phyloP scores from a whole-genome alignment of 1,284 basidiomycete genomes.

The Tylopilus sp. region DNA sequence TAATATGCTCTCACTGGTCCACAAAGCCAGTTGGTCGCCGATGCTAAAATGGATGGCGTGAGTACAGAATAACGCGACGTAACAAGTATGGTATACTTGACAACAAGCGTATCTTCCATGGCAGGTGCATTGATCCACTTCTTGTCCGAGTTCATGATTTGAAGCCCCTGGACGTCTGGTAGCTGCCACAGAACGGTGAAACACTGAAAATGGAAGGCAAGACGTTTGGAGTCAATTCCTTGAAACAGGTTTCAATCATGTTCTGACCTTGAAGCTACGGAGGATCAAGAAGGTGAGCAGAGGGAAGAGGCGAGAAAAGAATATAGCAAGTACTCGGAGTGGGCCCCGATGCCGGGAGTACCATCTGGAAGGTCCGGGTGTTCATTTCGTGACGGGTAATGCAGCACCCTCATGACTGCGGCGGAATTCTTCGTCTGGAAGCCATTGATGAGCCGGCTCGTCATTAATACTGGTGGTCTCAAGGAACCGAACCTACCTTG shows the following conservation, averaged over 20 bases:
- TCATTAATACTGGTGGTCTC: not conserved
- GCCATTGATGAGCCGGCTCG: not conserved
- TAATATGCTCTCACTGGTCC: slow-evolving; percentile 76
- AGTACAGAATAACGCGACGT: too few species aligned
- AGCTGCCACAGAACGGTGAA: slow-evolving; percentile 92
- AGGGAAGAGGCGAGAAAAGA: slow-evolving; percentile 30
- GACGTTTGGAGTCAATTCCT: not conserved
- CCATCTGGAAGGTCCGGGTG: slow-evolving; percentile 60
- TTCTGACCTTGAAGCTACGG: slow-evolving; percentile 65
- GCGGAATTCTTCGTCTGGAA: slow-evolving; percentile 61
- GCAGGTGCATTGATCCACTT: slow-evolving; percentile 75
- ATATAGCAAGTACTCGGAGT: slow-evolving; percentile 74
- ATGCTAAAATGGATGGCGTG: slow-evolving; percentile 60
- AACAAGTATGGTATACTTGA: slow-evolving; percentile 32
- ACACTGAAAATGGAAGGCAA: slow-evolving; percentile 53
- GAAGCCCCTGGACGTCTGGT: slow-evolving; percentile 70
- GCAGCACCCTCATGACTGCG: slow-evolving; percentile 83
- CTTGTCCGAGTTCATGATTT: slow-evolving; percentile 74
- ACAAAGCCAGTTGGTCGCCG: slow-evolving; percentile 88
- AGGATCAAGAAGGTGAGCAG: slow-evolving; percentile 14
- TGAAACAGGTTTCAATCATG: not conserved
- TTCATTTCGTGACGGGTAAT: slow-evolving; percentile 83
- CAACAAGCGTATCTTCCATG: slow-evolving; percentile 71
- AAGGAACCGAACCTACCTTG: slow-evolving; percentile 63
- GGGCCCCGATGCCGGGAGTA: slow-evolving; percentile 84